These are phyloP conservation scores for Malus hybrid DNA, from an alignment of 331 rosid genomes.

Conservation along the genomic window DNA sequence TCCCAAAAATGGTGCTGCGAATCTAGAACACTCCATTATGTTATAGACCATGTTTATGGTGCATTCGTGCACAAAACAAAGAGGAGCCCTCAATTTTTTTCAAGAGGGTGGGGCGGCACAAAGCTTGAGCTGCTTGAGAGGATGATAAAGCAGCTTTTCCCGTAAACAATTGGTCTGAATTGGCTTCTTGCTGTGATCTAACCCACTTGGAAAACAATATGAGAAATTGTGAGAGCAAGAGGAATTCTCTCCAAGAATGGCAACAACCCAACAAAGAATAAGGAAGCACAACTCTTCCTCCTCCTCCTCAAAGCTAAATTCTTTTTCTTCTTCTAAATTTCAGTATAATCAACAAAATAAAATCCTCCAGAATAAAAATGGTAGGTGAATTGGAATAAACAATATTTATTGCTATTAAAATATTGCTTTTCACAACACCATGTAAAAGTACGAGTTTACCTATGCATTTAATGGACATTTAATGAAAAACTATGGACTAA, in stretches of 20 bases:
- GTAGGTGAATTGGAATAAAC: too few relatives aligned
- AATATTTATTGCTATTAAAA: too few relatives aligned
- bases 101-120: constrained; percentile 86
- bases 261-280: too few relatives aligned
- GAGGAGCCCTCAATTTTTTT: constrained; percentile 73
- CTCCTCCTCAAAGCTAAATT: too few relatives aligned
- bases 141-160: constrained; percentile 70
- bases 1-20: constrained; percentile 54
- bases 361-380: too few relatives aligned
- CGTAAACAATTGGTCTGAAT: constrained; percentile 44
- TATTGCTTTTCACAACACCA: too few relatives aligned
- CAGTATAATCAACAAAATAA: too few relatives aligned
- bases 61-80: constrained; percentile 85
- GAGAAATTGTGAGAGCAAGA: constrained; percentile 47
- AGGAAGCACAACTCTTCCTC: too few relatives aligned
- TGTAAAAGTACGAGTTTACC: too few relatives aligned
- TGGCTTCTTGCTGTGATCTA: constrained; percentile 59
- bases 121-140: constrained; percentile 78
- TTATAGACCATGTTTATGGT: constrained; percentile 80
- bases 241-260: constrained; percentile 73
- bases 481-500: too few relatives aligned
- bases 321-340: too few relatives aligned
- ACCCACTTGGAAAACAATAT: constrained; percentile 76
- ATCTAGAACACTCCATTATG: constrained; percentile 77
- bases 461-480: too few relatives aligned